phyloP scores from a whole-genome alignment of 2,329 filamentous ascomycete species.

The Penicillium oxalicum region DNA sequence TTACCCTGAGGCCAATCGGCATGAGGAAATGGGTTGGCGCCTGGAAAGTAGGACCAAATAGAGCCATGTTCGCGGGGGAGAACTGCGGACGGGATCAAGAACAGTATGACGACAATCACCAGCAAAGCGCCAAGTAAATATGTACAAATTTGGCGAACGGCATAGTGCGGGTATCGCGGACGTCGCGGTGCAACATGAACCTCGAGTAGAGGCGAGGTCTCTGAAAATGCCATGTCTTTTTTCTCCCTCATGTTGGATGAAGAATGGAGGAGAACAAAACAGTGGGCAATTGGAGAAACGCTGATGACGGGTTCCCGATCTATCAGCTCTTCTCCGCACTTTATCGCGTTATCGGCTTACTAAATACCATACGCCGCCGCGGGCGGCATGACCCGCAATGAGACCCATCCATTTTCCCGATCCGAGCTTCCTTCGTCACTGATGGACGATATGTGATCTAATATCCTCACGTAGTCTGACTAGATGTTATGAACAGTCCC shows the following conservation, averaged over 20 bases:
- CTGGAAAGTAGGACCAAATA: conserved; percentile 38
- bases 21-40: conserved; percentile 34
- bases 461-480: too few species aligned
- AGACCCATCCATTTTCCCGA: neutral
- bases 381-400: neutral
- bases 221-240: conserved; percentile 29
- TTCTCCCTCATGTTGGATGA: conserved; percentile 31
- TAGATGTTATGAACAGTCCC: too few species aligned
- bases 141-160: conserved; percentile 40
- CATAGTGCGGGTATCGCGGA: conserved; percentile 39
- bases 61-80: conserved; percentile 35
- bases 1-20: conserved; percentile 37
- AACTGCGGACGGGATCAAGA: conserved; percentile 37
- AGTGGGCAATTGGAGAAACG: neutral
- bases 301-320: conserved; percentile 1
- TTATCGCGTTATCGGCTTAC: conserved; percentile 17
- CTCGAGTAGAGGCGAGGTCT: conserved; percentile 40
- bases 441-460: too few species aligned
- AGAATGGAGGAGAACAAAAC: neutral
- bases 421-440: too few species aligned
- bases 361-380: conserved; percentile 2
- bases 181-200: conserved; percentile 36
- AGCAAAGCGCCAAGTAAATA: conserved; percentile 35
- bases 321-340: conserved; percentile 12
- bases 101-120: conserved; percentile 34